These are phyloP conservation scores for Garcia nutans DNA, from an alignment of 345 rosid species.

Conservation along the genomic window DNA sequence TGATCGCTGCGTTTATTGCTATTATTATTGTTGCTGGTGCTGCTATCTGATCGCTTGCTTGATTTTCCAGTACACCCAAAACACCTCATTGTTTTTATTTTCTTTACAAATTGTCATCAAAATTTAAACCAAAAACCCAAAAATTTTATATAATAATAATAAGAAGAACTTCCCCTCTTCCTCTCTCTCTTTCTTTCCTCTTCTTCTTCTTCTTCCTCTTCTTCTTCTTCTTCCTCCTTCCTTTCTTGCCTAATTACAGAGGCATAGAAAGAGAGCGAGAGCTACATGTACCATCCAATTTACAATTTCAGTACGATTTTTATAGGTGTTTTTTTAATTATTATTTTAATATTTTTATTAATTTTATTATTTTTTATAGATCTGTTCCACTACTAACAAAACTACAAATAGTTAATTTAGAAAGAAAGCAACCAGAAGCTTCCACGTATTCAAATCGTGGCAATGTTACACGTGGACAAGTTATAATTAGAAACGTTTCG, in stretches of 20 bases:
- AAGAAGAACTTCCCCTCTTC: not conserved
- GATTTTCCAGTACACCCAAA: conserved; percentile 50
- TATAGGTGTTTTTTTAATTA: not conserved
- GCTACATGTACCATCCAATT: not conserved
- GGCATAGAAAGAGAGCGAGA: not conserved
- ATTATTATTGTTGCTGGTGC: not conserved
- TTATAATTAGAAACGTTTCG: not conserved
- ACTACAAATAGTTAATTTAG: not conserved
- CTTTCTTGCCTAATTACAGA: not conserved
- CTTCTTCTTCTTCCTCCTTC: not conserved
- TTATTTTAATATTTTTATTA: not conserved
- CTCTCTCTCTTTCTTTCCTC: not conserved
- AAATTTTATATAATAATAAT: not conserved
- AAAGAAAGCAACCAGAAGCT: not conserved
- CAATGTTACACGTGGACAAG: not conserved
- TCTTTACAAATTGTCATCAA: not conserved
- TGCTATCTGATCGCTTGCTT: conserved; percentile 37
- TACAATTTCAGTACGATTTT: not conserved
- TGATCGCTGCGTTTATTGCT: conserved; percentile 40
- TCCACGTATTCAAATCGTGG: not conserved
- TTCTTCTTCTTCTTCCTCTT: not conserved
- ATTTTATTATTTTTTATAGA: too few species aligned
- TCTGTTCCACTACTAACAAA: not conserved
- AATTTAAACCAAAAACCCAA: not conserved
- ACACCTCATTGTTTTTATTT: conserved; percentile 55